Percentiles rank a stretch among this genome's conserved stretches.
phyloP scores from a whole-genome alignment of 2,329 filamentous ascomycete species.

The Chaetomium sp. region DNA sequence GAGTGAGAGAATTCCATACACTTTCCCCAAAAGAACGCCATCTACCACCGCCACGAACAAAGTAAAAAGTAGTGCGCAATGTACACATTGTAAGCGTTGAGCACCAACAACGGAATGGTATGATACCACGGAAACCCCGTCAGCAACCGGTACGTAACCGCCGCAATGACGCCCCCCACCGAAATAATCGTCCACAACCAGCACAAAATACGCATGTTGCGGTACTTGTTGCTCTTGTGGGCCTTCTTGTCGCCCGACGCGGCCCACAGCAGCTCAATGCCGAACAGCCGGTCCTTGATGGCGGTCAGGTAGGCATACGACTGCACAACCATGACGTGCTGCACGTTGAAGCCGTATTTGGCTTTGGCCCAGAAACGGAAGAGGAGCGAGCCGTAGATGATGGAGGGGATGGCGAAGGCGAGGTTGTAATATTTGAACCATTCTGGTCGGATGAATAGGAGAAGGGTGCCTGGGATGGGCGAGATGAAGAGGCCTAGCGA shows the following conservation, averaged over 20 bases:
- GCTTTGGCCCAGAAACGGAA: conserved; percentile 36
- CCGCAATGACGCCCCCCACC: conserved; percentile 30
- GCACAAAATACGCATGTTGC: conserved; percentile 37
- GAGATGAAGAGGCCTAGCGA: conserved; percentile 36
- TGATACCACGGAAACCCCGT: conserved; percentile 35
- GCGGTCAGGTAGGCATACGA: conserved; percentile 37
- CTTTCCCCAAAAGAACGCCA: no score
- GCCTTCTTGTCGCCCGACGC: conserved; percentile 35
- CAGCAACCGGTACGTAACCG: conserved; percentile 30
- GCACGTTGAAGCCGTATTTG: conserved; percentile 36
- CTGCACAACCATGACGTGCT: conserved; percentile 36
- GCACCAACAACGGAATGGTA: conserved; percentile 32
- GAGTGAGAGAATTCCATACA: no score
- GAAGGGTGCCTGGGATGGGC: conserved; percentile 34
- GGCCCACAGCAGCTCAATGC: conserved; percentile 34
- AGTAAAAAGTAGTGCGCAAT: conserved; percentile 36
- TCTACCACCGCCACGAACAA: conserved; percentile 25
- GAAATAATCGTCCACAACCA: conserved; percentile 32
- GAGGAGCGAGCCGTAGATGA: conserved; percentile 34
- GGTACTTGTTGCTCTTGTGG: conserved; percentile 35
- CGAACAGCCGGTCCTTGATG: conserved; percentile 36
- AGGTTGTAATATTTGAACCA: conserved; percentile 40
- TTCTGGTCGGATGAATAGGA: conserved; percentile 34
- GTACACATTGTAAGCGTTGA: conserved; percentile 35
- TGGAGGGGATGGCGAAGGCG: conserved; percentile 36